phyloP scores from a whole-genome alignment of 371 early-diverging fungal species.

The Syncephalastrum contaminatum region DNA sequence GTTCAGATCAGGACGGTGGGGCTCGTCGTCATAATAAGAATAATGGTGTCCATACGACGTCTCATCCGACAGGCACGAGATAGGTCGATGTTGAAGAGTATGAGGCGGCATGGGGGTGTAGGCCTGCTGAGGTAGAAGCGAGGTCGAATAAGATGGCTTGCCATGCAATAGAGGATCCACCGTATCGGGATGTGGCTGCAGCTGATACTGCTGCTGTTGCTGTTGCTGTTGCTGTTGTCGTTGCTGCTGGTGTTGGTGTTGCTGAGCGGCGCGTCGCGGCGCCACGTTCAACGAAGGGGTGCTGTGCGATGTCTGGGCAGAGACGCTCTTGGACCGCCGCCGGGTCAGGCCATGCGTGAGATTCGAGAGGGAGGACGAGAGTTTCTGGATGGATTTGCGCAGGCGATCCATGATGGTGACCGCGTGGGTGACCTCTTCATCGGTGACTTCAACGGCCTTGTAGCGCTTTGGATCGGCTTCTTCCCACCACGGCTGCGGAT shows the following conservation, averaged over 20 bases:
- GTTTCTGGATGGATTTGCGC: slow-evolving; percentile 25
- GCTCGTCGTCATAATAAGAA: slow-evolving; percentile 11
- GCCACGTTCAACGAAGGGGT: slow-evolving; percentile 2
- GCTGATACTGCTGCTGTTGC: neutral
- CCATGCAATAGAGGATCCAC: slow-evolving; percentile 13
- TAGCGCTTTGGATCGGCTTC: slow-evolving; percentile 37
- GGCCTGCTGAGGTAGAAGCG: slow-evolving; percentile 9
- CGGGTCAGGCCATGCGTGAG: slow-evolving; percentile 21
- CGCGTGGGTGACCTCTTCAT: slow-evolving; percentile 25
- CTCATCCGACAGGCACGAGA: slow-evolving; percentile 20
- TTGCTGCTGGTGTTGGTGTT: neutral
- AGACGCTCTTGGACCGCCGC: slow-evolving; percentile 22
- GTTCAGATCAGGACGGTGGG: slow-evolving; percentile 10
- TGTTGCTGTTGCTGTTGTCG: slow-evolving; percentile 1
- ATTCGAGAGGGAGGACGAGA: slow-evolving; percentile 20
- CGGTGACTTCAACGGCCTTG: slow-evolving; percentile 23
- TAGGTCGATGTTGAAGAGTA: slow-evolving; percentile 10
- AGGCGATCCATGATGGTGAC: slow-evolving; percentile 35
- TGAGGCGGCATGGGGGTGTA: slow-evolving; percentile 3
- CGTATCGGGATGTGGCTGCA: neutral
- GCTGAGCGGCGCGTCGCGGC: neutral
- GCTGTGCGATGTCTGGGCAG: neutral
- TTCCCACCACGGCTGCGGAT: slow-evolving; percentile 48
- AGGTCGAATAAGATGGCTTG: slow-evolving; percentile 17
- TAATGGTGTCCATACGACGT: slow-evolving; percentile 5